phyloP scores from a whole-genome alignment of 345 rosid genomes.

The Firmiana major region DNA sequence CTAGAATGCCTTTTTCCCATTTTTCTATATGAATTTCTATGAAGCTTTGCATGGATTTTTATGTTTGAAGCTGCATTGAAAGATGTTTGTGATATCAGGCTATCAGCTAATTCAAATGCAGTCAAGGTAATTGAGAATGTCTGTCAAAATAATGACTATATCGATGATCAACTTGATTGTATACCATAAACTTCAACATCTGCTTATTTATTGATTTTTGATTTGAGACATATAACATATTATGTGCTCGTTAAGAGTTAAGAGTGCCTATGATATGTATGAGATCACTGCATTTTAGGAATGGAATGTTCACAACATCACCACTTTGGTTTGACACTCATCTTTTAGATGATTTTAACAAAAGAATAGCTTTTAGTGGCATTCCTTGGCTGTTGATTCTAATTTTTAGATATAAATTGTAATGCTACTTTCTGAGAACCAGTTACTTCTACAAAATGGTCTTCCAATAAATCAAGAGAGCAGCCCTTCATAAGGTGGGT shows the following conservation, averaged over 20 bases:
- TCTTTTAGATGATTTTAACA: neutral
- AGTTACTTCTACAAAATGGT: no score
- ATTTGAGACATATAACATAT: neutral
- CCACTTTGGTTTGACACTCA: neutral
- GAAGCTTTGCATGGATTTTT: neutral
- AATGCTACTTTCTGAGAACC: no score
- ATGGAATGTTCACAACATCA: neutral
- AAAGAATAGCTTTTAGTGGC: neutral
- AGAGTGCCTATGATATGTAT: neutral
- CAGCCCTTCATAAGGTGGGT: no score
- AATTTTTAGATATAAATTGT: no score
- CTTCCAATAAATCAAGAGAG: no score
- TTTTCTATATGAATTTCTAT: no score
- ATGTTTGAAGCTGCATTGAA: neutral
- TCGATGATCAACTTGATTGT: neutral
- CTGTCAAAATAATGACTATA: no score
- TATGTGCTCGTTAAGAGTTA: neutral
- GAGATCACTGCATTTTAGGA: neutral
- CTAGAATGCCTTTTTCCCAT: neutral
- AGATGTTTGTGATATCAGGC: neutral
- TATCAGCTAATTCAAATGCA: neutral
- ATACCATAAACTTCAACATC: no score
- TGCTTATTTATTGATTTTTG: neutral
- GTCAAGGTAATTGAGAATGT: neutral
- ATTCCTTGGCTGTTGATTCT: neutral